phyloP scores from a whole-genome alignment of 495 filamentous ascomycete species.

The Hypoxylon lienhwacheense region DNA sequence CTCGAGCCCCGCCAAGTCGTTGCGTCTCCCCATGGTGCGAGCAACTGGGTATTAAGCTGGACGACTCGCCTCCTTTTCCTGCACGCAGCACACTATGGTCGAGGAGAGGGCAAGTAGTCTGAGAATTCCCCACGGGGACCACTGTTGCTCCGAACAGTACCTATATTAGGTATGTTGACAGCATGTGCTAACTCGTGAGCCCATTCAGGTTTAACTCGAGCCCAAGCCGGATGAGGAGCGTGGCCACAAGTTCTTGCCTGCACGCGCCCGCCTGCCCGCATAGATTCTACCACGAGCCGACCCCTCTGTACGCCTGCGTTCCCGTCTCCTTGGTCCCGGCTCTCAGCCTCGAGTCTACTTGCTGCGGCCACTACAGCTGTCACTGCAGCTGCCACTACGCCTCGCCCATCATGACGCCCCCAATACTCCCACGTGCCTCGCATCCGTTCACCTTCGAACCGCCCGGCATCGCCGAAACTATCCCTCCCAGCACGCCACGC shows the following conservation, averaged over 20 bases:
- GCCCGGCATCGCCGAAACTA: slow-evolving; percentile 8
- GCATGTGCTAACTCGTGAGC: slow-evolving; percentile 1
- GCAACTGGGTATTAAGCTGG: slow-evolving; percentile 21
- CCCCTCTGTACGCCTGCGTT: slow-evolving; percentile 20
- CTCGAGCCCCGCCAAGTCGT: slow-evolving; percentile 8
- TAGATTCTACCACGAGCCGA: slow-evolving; percentile 11
- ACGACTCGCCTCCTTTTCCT: slow-evolving; percentile 11
- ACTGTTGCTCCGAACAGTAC: too few relatives aligned
- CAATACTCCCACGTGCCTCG: slow-evolving; percentile 3
- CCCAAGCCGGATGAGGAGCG: slow-evolving; percentile 20
- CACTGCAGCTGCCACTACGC: slow-evolving; percentile 12
- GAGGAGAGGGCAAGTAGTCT: slow-evolving; percentile 25
- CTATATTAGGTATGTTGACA: neutral
- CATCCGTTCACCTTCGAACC: slow-evolving; percentile 7
- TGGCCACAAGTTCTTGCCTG: slow-evolving; percentile 4
- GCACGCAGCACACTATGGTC: slow-evolving; percentile 6
- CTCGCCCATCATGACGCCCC: slow-evolving; percentile 14
- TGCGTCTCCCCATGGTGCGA: slow-evolving; percentile 27
- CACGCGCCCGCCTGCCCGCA: slow-evolving; percentile 1
- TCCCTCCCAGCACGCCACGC: slow-evolving; percentile 9
- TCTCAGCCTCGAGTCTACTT: slow-evolving; percentile 19
- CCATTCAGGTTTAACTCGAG: slow-evolving; percentile 22
- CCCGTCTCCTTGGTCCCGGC: slow-evolving; percentile 24
- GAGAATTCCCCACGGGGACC: too few relatives aligned
- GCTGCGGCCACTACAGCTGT: slow-evolving; percentile 12